Evolutionary conservation across 805 yeast species (phyloP).

Genomic region (Pichia deserticola): DNA sequence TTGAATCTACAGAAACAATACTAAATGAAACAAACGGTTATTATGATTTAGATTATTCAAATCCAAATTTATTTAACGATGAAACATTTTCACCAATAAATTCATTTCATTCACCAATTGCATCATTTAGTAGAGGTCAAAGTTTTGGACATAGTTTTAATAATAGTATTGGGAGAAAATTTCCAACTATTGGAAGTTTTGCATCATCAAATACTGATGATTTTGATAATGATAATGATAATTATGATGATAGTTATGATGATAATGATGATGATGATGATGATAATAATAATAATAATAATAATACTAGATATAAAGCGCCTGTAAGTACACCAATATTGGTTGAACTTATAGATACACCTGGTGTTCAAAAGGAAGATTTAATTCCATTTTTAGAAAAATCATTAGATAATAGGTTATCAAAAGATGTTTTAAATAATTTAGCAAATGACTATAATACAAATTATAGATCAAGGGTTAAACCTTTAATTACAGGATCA

Average conservation of each 20-base stretch:
- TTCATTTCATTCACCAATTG: conserved; percentile 12
- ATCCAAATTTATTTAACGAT: conserved; percentile 16
- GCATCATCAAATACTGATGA: not conserved
- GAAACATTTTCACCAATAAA: conserved; percentile 7
- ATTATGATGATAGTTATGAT: conserved; percentile 18
- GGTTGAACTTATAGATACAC: conserved; percentile 68
- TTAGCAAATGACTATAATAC: conserved; percentile 25
- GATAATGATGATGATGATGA: not conserved
- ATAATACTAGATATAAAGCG: conserved; percentile 28
- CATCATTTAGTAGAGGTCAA: conserved; percentile 8
- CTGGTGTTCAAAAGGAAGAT: conserved; percentile 57
- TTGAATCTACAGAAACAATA: conserved; percentile 2
- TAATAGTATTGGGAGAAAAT: conserved; percentile 2
- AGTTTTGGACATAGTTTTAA: conserved; percentile 5
- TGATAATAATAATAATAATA: conserved; percentile 1
- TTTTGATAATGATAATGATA: not conserved
- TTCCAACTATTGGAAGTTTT: not conserved
- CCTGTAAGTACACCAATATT: conserved; percentile 54
- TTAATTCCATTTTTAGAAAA: conserved; percentile 73
- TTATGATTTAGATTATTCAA: conserved; percentile 24
- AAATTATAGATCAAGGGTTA: conserved; percentile 34
- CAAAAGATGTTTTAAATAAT: conserved; percentile 50
- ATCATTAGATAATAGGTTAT: conserved; percentile 55
- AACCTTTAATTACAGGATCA: conserved; percentile 64
- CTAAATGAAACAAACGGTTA: conserved; percentile 16